Conservation (phyloP, 2,329 filamentous ascomycete genomes). For the Neoarthrinium moseri region DNA sequence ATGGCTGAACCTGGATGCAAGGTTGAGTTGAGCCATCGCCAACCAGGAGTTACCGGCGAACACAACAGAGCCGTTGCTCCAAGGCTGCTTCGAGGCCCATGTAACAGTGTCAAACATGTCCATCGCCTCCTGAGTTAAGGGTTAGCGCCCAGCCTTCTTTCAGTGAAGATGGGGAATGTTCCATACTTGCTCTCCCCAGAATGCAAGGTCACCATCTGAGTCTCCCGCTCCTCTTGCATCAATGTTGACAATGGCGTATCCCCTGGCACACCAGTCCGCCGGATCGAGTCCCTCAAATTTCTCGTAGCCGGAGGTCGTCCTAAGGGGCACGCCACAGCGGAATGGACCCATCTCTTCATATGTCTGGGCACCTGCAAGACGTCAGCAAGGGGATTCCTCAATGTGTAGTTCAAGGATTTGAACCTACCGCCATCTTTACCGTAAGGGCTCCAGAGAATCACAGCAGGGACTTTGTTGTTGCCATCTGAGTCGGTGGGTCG, state of each 20-base stretch:
- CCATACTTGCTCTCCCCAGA: conserved; percentile 17
- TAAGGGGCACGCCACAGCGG: conserved; percentile 1
- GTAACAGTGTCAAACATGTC: conserved; percentile 24
- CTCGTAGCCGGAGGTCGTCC: conserved; percentile 11
- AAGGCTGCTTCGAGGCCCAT: conserved; percentile 18
- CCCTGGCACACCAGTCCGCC: conserved; percentile 25
- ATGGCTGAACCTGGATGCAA: background rate
- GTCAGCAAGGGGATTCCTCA: conserved; percentile 13
- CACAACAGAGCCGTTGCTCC: conserved; percentile 23
- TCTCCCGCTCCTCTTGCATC: conserved; percentile 25
- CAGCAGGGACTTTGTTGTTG: conserved; percentile 20
- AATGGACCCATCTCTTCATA: conserved; percentile 21
- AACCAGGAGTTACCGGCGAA: conserved; percentile 12
- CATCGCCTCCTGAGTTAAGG: conserved; percentile 17
- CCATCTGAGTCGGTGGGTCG: conserved; percentile 16
- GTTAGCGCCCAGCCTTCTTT: background rate
- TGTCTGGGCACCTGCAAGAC: conserved; percentile 12
- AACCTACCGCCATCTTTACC: conserved; percentile 24
- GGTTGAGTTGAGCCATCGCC: conserved; percentile 6
- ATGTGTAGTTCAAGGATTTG: no score
- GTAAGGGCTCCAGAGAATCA: conserved; percentile 25
- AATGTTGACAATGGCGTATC: conserved; percentile 29
- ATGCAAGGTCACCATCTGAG: conserved; percentile 23
- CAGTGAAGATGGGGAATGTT: background rate
- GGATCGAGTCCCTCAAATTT: conserved; percentile 18